phyloP scores from a whole-genome alignment of 2,329 filamentous ascomycete genomes.

The Scytalidium lignicola region DNA sequence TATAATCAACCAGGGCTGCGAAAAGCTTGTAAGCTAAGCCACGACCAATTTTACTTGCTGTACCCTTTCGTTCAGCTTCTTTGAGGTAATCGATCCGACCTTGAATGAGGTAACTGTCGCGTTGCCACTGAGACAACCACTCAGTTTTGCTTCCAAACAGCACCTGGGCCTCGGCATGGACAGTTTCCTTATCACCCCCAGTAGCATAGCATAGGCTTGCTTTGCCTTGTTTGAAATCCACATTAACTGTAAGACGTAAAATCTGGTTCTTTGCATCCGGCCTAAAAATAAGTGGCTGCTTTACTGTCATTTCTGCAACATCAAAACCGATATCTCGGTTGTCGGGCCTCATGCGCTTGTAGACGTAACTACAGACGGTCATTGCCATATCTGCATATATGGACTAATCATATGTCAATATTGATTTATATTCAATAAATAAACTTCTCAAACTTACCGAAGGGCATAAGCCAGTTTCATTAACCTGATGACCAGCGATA shows the following conservation, averaged over 20 bases:
- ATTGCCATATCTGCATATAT: constrained; percentile 56
- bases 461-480: constrained; percentile 52
- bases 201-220: constrained; percentile 55
- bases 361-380: constrained; percentile 63
- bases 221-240: constrained; percentile 48
- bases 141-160: constrained; percentile 54
- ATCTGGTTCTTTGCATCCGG: constrained; percentile 44
- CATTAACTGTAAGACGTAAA: constrained; percentile 55
- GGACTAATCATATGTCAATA: constrained; percentile 21
- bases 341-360: constrained; percentile 56
- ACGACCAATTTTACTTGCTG: constrained; percentile 67
- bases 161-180: constrained; percentile 57
- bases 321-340: constrained; percentile 54
- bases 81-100: constrained; percentile 53
- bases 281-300: constrained; percentile 62
- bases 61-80: constrained; percentile 57
- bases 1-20: constrained; percentile 52
- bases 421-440: background rate
- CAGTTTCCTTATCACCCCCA: constrained; percentile 51
- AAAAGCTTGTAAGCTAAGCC: constrained; percentile 74
- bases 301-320: constrained; percentile 62
- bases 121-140: constrained; percentile 62
- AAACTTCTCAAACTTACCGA: constrained; percentile 33
- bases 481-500: constrained; percentile 54
- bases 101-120: constrained; percentile 64